These are phyloP conservation scores for Cudoniella acicularis DNA, from an alignment of 495 filamentous ascomycete species.

Conservation along the genomic window DNA sequence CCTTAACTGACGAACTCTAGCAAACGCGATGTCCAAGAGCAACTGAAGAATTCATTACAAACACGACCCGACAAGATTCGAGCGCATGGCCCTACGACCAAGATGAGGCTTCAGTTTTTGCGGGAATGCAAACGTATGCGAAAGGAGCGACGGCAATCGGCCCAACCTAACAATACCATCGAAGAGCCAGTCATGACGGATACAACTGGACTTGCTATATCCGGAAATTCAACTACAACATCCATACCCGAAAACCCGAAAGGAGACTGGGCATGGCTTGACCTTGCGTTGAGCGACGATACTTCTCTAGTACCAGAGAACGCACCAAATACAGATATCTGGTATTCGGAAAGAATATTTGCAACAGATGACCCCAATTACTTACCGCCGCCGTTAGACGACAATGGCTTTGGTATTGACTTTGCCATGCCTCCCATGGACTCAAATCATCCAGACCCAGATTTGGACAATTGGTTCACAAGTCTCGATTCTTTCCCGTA, in stretches of 20 bases:
- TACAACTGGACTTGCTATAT: background rate
- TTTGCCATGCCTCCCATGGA: background rate
- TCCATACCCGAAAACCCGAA: background rate
- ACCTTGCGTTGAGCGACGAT: background rate
- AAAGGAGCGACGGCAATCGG: background rate
- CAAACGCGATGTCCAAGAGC: background rate
- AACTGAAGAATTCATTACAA: background rate
- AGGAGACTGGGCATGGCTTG: background rate
- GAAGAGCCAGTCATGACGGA: background rate
- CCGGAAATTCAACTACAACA: background rate
- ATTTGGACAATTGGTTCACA: background rate
- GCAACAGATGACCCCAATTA: background rate
- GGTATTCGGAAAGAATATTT: background rate
- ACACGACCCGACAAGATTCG: background rate
- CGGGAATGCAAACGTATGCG: slow-evolving; percentile 13
- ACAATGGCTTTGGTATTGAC: background rate
- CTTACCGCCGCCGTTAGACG: background rate
- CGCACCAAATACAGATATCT: background rate
- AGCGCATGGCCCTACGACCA: background rate
- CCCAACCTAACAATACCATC: background rate
- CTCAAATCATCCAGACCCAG: background rate
- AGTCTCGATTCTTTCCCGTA: background rate
- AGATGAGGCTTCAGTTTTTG: slow-evolving; percentile 5
- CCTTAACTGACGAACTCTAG: background rate
- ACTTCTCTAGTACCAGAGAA: background rate